Conservation (phyloP, 2,329 filamentous ascomycete genomes). For the Tolypocladium paradoxum region DNA sequence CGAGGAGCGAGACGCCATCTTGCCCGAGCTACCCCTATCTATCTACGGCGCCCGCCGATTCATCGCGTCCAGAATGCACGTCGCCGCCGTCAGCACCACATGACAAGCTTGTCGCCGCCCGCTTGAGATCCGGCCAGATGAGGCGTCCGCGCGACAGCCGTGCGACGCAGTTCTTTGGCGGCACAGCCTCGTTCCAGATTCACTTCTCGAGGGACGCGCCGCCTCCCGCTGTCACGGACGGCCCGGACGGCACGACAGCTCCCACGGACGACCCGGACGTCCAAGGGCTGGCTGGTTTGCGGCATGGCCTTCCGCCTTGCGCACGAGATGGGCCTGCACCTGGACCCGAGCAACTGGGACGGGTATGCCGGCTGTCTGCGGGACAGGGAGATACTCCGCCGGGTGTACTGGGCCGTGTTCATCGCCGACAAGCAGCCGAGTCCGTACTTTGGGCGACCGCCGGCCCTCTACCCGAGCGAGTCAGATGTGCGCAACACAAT, state of each 20-base stretch:
- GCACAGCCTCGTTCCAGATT: conserved; percentile 35
- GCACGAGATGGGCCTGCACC: conserved; percentile 41
- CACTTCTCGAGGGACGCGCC: conserved; percentile 19
- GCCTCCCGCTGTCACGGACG: conserved; percentile 3
- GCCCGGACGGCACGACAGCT: conserved; percentile 1
- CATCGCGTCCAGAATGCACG: neutral
- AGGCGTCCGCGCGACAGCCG: conserved; percentile 29
- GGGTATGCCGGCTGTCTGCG: conserved; percentile 22
- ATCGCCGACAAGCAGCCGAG: conserved; percentile 39
- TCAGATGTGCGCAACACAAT: conserved; percentile 38
- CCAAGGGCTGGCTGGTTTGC: conserved; percentile 40
- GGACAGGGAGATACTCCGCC: conserved; percentile 35
- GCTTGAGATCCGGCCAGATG: conserved; percentile 22
- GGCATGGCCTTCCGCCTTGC: conserved; percentile 40
- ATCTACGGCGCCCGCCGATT: conserved; percentile 9
- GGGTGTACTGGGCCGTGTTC: conserved; percentile 41
- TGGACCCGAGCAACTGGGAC: conserved; percentile 40
- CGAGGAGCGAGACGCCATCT: conserved; percentile 28
- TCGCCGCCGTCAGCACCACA: conserved; percentile 13
- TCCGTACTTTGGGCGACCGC: conserved; percentile 38
- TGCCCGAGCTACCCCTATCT: conserved; percentile 23
- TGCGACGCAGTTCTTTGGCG: conserved; percentile 35
- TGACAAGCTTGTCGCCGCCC: conserved; percentile 19
- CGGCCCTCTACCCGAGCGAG: conserved; percentile 36
- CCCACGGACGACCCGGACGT: conserved; percentile 18